Evolutionary conservation across 306 rosid species (phyloP), one percentile per base, ranked within the genome.

Genomic region (Rosa multiflora): DNA sequence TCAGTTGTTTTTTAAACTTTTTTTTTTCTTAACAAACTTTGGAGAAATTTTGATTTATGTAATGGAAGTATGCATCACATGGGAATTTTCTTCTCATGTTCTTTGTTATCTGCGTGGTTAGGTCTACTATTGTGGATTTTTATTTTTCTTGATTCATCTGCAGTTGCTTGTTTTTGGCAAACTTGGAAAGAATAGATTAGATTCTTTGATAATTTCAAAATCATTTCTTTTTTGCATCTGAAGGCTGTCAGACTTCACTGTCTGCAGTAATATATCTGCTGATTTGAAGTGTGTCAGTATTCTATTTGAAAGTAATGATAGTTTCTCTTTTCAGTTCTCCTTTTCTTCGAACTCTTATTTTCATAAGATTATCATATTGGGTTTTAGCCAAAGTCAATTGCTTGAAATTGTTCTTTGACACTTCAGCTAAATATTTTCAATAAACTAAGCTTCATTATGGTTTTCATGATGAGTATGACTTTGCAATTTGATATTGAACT

Each of bases 141-240:
- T 32, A 14, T 64, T 6, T 51, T 13, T 29, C 37, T 47, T 13
- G 63, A 46, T 47, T 10, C 2, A 14, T 44, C 26, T 2, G n/a
- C 62, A 10, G 44, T 77, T 40, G 26, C 40, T 29, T 26, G 37
- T 64, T 53, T 72, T 51, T 9, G 39, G 56, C 8, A 20, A 44
- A 43, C 53, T 73, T 29, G 83, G 37, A 73, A 11, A 66, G 29
- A 52, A 39, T 80, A 51, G 51, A 47, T 44, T 21, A 32, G 37
- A 29, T 20, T 70, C 17, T 44, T 20, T 29, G 4, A 55, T 2
- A 13, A 46, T 44, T 21, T 21, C 55, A 37, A 5, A 53, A 18
- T 35, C 49, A 37, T 52, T 4, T 8, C 37, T 1, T 59, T 59
- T 59, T 10, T 59, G 66, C 62, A 55, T 18, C 23, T 20, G 56